phyloP scores from a whole-genome alignment of 2,329 filamentous ascomycete species.

The Sporothrix pseudoabietina region DNA sequence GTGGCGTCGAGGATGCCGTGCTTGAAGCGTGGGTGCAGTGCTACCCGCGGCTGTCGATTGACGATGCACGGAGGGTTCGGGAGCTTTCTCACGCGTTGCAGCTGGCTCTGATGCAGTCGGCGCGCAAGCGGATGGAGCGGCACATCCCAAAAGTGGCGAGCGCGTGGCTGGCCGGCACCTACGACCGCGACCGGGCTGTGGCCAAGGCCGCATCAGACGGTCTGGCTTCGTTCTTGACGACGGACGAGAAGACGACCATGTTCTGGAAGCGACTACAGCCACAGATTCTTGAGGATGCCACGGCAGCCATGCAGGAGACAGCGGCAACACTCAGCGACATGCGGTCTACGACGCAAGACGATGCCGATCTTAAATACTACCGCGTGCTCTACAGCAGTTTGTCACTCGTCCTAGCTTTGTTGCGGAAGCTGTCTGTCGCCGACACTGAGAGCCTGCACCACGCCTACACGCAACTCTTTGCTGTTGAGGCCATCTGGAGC shows the following conservation, averaged over 20 bases:
- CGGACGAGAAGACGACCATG: conserved; percentile 72
- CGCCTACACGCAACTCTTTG: conserved; percentile 67
- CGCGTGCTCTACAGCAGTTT: conserved; percentile 66
- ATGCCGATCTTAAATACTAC: conserved; percentile 82
- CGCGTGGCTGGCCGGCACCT: conserved; percentile 87
- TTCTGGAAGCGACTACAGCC: conserved; percentile 82
- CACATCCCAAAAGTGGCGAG: conserved; percentile 76
- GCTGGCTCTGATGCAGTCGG: conserved; percentile 60
- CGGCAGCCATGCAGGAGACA: conserved; percentile 78
- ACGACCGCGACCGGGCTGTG: conserved; percentile 79
- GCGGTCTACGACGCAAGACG: conserved; percentile 78
- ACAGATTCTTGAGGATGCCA: conserved; percentile 79
- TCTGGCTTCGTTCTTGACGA: conserved; percentile 72
- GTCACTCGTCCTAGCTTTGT: conserved; percentile 56
- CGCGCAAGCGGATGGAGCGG: conserved; percentile 81
- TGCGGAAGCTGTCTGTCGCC: conserved; percentile 50
- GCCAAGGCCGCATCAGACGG: conserved; percentile 76
- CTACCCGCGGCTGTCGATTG: conserved; percentile 88
- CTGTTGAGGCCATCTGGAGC: conserved; percentile 67
- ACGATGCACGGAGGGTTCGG: conserved; percentile 82
- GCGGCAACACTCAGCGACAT: conserved; percentile 84
- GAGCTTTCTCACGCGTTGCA: conserved; percentile 82
- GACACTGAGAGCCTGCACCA: conserved; percentile 63
- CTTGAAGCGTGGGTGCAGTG: conserved; percentile 84
- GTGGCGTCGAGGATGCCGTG: conserved; percentile 75